These are phyloP conservation scores for Wickerhamiella slavikovae DNA, from an alignment of 805 yeast genomes.

Conservation along the genomic window DNA sequence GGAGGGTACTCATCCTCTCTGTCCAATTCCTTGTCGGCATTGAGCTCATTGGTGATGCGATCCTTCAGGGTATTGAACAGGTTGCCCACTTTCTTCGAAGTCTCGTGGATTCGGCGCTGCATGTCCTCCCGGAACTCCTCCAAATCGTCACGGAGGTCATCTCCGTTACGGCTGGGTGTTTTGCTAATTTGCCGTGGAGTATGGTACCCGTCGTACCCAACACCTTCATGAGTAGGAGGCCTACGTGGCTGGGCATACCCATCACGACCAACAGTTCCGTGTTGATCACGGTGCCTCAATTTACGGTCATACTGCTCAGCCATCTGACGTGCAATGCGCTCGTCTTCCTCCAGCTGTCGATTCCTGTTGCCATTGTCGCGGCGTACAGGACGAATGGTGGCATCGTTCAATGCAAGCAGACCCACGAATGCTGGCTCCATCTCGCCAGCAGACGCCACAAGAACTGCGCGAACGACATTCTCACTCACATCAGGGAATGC, in stretches of 20 bases:
- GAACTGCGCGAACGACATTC: slow-evolving; percentile 48
- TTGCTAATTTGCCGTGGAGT: neutral
- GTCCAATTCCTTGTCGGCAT: slow-evolving; percentile 6
- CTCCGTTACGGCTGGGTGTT: neutral
- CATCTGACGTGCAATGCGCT: slow-evolving; percentile 56
- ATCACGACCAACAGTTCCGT: no score
- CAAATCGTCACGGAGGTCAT: slow-evolving; percentile 1
- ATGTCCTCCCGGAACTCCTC: slow-evolving; percentile 8
- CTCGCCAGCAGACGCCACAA: slow-evolving; percentile 69
- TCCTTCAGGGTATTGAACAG: slow-evolving; percentile 9
- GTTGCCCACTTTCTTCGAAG: slow-evolving; percentile 8
- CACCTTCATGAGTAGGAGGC: no score
- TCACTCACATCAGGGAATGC: slow-evolving; percentile 74
- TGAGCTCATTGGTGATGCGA: slow-evolving; percentile 10
- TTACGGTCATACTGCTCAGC: slow-evolving; percentile 21
- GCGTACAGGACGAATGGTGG: slow-evolving; percentile 17
- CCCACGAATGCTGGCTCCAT: slow-evolving; percentile 83
- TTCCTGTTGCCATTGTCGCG: slow-evolving; percentile 15
- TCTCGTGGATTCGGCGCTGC: slow-evolving; percentile 9
- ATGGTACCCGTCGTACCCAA: neutral
- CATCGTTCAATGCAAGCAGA: slow-evolving; percentile 51
- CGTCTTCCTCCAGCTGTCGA: slow-evolving; percentile 49
- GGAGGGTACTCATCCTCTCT: slow-evolving; percentile 9
- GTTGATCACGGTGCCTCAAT: no score
- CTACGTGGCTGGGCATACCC: no score